phyloP scores from a whole-genome alignment of 2,329 filamentous ascomycete species.

The Penicillium sp. region DNA sequence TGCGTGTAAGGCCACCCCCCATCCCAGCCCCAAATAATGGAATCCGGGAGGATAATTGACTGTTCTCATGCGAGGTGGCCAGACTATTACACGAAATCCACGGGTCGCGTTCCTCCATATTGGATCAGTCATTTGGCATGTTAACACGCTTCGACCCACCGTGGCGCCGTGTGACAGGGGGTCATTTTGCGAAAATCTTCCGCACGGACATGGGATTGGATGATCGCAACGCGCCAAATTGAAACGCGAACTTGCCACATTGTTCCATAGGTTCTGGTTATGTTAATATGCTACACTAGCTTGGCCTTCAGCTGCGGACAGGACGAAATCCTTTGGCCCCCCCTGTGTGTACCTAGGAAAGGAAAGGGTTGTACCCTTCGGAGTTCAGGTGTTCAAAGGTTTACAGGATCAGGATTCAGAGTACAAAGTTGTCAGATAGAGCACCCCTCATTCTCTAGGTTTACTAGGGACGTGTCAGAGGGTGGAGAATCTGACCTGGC shows the following conservation, averaged over 20 bases:
- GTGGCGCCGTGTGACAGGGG: slow-evolving; percentile 22
- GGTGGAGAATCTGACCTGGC: slow-evolving; percentile 11
- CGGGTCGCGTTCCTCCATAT: not conserved
- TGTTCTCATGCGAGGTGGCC: slow-evolving; percentile 21
- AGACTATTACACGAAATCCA: slow-evolving; percentile 10
- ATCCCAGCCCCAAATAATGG: not conserved
- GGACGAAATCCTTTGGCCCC: not conserved
- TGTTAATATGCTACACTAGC: slow-evolving; percentile 1
- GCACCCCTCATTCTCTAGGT: not conserved
- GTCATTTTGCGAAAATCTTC: slow-evolving; percentile 17
- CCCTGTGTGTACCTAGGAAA: no score
- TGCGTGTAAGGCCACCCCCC: not conserved
- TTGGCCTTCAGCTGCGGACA: not conserved
- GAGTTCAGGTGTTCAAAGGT: not conserved
- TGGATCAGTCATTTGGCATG: not conserved
- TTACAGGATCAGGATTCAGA: not conserved
- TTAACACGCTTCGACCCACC: slow-evolving; percentile 14
- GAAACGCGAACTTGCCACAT: slow-evolving; percentile 22
- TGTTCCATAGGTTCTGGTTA: slow-evolving; percentile 6
- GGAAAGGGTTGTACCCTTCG: no score
- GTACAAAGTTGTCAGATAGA: not conserved
- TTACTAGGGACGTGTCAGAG: slow-evolving; percentile 3
- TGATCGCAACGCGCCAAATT: slow-evolving; percentile 19
- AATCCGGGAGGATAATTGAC: slow-evolving; percentile 7
- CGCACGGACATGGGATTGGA: slow-evolving; percentile 7